Base-by-base conservation (phyloP, 352 stramenopile species). In the Globisporangium takayamanum region DNA sequence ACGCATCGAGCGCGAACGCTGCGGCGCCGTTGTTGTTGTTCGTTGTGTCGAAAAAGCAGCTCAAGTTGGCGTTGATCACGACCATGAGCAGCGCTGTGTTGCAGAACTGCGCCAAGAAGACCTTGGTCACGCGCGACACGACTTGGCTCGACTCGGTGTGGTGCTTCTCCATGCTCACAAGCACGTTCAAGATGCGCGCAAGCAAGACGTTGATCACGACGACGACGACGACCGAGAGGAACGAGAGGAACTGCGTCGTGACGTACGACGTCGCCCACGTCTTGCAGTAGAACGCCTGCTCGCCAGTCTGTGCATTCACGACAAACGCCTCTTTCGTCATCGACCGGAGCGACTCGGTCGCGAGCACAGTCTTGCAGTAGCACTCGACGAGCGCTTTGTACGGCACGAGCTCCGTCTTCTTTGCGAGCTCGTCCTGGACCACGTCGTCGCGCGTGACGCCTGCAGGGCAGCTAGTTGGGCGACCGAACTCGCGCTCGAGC, bases 341-440 rank as follows among this genome's bases (percentile, higher is more conserved):
- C 14, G 67, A 69, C 36, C 54, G 60, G 37, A 89, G 88, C 37
- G 81, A 84, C 60, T 87, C 60, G 16, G 69, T 55, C 20, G 58
- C 57, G 20, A 92, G 69, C 15, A 79, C 60, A 39, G 62, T 76
- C 59, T 87, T 87, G 70, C 81, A 94, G 61, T 77, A 92, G 68
- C 84, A 94, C 66, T 91, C 81, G 30, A 94, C 75, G 36, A 94
- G 72, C 18, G 68, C 70, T 51, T 91, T 89, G 70, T 90, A 91
- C 3, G 78, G 74, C 48, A 79, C 68, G 22, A 86, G 53, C 0
- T 64, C 71, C 2, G 76, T 75, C 7, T 60, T 50, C 56, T 84
- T 90, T 36, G 78, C 73, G 30, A 72, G 57, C 42, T 94, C 78
- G 57, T 94, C 84, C 50, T 88, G 75, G 11, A 88, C 55, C 26